phyloP scores from a whole-genome alignment of 2,329 filamentous ascomycete species.

The Botrytis medusae region DNA sequence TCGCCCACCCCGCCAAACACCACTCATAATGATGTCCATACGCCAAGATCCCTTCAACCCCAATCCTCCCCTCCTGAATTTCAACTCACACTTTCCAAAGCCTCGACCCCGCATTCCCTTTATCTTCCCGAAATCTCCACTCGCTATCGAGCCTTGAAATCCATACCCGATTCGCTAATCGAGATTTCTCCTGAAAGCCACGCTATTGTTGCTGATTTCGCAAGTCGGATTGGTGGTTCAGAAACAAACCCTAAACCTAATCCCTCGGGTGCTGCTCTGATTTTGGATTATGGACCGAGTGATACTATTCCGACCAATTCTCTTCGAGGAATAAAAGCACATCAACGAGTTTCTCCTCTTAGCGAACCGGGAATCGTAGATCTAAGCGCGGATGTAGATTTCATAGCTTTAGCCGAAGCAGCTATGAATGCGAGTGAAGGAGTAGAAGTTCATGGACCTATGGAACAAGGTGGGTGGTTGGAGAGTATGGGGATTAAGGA shows the following conservation, averaged over 20 bases:
- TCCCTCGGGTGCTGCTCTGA: slow-evolving; percentile 83
- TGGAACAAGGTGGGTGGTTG: slow-evolving; percentile 81
- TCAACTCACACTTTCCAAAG: slow-evolving; percentile 74
- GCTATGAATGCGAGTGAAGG: slow-evolving; percentile 72
- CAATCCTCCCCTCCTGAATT: slow-evolving; percentile 70
- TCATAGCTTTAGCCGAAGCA: slow-evolving; percentile 79
- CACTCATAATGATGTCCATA: slow-evolving; percentile 54
- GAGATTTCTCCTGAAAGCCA: slow-evolving; percentile 89
- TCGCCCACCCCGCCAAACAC: slow-evolving; percentile 60
- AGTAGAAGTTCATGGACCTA: slow-evolving; percentile 89
- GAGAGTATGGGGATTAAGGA: slow-evolving; percentile 79
- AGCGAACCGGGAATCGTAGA: slow-evolving; percentile 79
- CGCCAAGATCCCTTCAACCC: slow-evolving; percentile 51
- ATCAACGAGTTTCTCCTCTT: slow-evolving; percentile 77
- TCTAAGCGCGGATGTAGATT: slow-evolving; percentile 91
- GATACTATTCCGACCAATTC: slow-evolving; percentile 83
- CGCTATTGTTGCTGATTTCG: slow-evolving; percentile 78
- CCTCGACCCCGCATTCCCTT: slow-evolving; percentile 76
- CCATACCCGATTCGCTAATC: slow-evolving; percentile 67
- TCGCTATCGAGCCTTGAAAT: slow-evolving; percentile 75
- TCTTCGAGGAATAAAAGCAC: slow-evolving; percentile 80
- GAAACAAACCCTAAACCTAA: slow-evolving; percentile 52
- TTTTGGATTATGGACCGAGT: slow-evolving; percentile 88
- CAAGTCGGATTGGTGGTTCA: slow-evolving; percentile 76
- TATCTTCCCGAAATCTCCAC: slow-evolving; percentile 80